Evolutionary conservation across 129 eudicot genomes (phyloP).

Genomic region (Flaveria sonorensis): DNA sequence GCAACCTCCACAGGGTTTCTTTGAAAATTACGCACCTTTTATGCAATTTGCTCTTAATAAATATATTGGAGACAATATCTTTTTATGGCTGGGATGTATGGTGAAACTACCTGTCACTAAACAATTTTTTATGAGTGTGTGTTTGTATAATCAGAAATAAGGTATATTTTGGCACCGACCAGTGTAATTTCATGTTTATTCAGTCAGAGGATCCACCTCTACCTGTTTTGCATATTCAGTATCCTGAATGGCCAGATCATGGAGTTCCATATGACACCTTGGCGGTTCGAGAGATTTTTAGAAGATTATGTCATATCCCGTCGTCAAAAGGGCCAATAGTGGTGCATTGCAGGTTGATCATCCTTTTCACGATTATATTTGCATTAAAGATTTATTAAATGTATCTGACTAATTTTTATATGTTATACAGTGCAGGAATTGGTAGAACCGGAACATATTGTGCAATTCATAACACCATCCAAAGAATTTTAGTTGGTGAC

Average conservation of each 20-base stretch:
- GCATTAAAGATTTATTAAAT: slow-evolving; percentile 11
- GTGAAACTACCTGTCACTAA: not conserved
- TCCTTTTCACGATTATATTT: slow-evolving; percentile 11
- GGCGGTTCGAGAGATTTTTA: slow-evolving; percentile 87
- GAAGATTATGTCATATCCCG: slow-evolving; percentile 54
- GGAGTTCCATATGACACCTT: slow-evolving; percentile 84
- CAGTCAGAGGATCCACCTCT: slow-evolving; percentile 79
- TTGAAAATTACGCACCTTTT: not conserved
- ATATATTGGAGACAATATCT: not conserved
- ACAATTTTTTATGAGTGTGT: too few species aligned
- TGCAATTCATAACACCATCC: slow-evolving; percentile 79
- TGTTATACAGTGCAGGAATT: slow-evolving; percentile 83
- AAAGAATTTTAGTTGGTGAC: slow-evolving; percentile 79
- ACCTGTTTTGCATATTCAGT: slow-evolving; percentile 78
- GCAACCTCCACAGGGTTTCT: not conserved
- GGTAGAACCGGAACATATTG: slow-evolving; percentile 99
- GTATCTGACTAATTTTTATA: slow-evolving; percentile 25
- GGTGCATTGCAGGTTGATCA: slow-evolving; percentile 92
- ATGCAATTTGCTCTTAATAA: slow-evolving; percentile 8
- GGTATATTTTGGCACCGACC: not conserved
- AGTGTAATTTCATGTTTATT: slow-evolving; percentile 18
- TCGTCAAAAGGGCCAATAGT: slow-evolving; percentile 82
- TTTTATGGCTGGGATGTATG: not conserved
- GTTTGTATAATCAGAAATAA: not conserved
- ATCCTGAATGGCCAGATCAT: slow-evolving; percentile 99